A percentile compares a stretch with the other conserved stretches of the same genome.
Conservation (phyloP, 2,329 filamentous ascomycete genomes). For the Talaromyces sp. region DNA sequence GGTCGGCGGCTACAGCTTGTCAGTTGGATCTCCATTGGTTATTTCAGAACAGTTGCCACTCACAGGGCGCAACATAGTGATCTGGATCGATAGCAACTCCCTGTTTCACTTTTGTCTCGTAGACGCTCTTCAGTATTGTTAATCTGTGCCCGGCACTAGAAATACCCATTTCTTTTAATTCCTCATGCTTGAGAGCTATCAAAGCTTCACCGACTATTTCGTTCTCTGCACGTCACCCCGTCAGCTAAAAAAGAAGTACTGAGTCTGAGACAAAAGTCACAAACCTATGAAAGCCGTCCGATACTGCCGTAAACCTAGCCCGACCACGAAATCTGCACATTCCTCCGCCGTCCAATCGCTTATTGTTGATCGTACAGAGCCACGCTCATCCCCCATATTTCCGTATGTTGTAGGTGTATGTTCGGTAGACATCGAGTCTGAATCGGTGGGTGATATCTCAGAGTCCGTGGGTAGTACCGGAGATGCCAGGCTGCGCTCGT, state of each 20-base stretch:
- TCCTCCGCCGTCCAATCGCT: slow-evolving; percentile 71
- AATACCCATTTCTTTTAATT: slow-evolving; percentile 93
- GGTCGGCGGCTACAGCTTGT: slow-evolving; percentile 70
- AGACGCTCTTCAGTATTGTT: slow-evolving; percentile 92
- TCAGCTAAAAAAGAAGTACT: slow-evolving; percentile 16
- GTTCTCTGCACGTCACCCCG: slow-evolving; percentile 62
- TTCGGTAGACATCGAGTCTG: slow-evolving; percentile 57
- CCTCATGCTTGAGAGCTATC: slow-evolving; percentile 82
- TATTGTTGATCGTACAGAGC: slow-evolving; percentile 55
- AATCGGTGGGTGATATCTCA: slow-evolving; percentile 55
- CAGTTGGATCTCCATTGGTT: slow-evolving; percentile 1
- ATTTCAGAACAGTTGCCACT: slow-evolving; percentile 33
- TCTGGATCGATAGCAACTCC: slow-evolving; percentile 87
- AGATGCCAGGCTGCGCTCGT: slow-evolving; percentile 58
- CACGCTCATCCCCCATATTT: slow-evolving; percentile 49
- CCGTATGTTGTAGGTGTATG: slow-evolving; percentile 62
- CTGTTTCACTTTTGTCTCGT: slow-evolving; percentile 92
- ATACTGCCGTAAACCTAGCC: slow-evolving; percentile 78
- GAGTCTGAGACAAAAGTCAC: slow-evolving; percentile 31
- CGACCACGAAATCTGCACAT: slow-evolving; percentile 81
- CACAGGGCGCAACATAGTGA: slow-evolving; percentile 91
- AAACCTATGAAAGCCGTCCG: slow-evolving; percentile 77
- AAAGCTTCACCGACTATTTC: slow-evolving; percentile 90
- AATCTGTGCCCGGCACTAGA: slow-evolving; percentile 88
- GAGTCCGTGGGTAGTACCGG: slow-evolving; percentile 57